Evolutionary conservation across 495 filamentous ascomycete genomes (phyloP).

Genomic region (Articulospora tetracladia): DNA sequence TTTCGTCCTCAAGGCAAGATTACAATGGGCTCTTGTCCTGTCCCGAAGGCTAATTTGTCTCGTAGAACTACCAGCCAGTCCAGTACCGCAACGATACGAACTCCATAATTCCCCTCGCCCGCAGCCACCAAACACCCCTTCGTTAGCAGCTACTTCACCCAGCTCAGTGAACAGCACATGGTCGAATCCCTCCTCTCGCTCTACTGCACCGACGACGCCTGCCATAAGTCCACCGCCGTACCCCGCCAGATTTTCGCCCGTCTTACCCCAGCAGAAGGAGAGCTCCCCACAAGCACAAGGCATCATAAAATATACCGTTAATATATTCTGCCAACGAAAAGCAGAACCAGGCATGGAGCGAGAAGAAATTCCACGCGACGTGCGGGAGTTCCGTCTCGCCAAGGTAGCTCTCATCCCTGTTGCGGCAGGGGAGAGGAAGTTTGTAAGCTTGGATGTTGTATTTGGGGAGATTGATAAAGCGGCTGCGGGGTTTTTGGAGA

Average conservation of each 20-base stretch:
- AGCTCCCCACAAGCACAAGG: neutral
- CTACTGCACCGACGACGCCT: neutral
- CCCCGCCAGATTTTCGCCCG: neutral
- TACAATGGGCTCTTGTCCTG: neutral
- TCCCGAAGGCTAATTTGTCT: neutral
- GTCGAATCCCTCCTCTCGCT: neutral
- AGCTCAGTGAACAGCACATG: too few relatives aligned
- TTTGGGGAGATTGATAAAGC: constrained; percentile 14
- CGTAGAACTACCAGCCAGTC: neutral
- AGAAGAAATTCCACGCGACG: constrained; percentile 4
- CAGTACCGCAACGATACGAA: neutral
- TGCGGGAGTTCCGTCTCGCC: constrained; percentile 8
- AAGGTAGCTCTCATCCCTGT: constrained; percentile 11
- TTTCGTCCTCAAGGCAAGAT: neutral
- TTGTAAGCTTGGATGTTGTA: constrained; percentile 9
- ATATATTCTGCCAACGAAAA: constrained; percentile 9
- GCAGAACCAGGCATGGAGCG: neutral
- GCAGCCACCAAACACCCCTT: neutral
- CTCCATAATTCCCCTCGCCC: neutral
- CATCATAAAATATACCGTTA: constrained; percentile 3
- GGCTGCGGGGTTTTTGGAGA: constrained; percentile 2
- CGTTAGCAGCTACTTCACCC: too few relatives aligned
- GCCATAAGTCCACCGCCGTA: neutral
- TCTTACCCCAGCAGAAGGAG: neutral
- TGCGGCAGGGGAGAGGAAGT: constrained; percentile 4